These are phyloP conservation scores for Coemansia sp. DNA, from an alignment of 192 early-diverging fungal species.

Conservation along the genomic window DNA sequence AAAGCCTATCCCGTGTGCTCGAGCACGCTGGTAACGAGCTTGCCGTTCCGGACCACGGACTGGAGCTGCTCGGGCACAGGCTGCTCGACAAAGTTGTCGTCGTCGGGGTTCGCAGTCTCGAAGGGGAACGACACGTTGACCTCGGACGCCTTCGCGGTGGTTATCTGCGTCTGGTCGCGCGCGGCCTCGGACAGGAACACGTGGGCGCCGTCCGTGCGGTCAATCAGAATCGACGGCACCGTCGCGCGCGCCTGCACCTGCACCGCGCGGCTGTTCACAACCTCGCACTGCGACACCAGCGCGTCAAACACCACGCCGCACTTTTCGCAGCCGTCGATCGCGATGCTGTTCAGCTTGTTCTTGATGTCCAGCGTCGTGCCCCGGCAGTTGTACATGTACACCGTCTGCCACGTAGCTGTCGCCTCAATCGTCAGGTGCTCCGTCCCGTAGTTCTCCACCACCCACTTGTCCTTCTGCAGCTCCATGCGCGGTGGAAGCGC, in stretches of 20 bases:
- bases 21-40: conserved; percentile 77
- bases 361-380: conserved; percentile 88
- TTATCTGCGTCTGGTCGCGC: conserved; percentile 72
- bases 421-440: conserved; percentile 74
- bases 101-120: conserved; percentile 50
- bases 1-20: conserved; percentile 73
- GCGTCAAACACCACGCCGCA: conserved; percentile 79
- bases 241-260: conserved; percentile 82
- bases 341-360: conserved; percentile 90
- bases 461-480: conserved; percentile 92
- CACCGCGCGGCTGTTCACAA: conserved; percentile 88
- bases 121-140: conserved; percentile 80
- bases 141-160: conserved; percentile 91
- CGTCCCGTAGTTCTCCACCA: conserved; percentile 82
- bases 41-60: conserved; percentile 79
- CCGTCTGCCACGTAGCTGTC: conserved; percentile 79
- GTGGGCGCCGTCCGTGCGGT: conserved; percentile 91
- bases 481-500: conserved; percentile 66
- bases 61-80: conserved; percentile 93
- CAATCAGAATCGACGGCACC: conserved; percentile 82
- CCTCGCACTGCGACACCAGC: conserved; percentile 80
- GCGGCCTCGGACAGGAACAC: conserved; percentile 83
- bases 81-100: conserved; percentile 75
- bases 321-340: conserved; percentile 86
- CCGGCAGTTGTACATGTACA: conserved; percentile 94